Evolutionary conservation across 345 rosid genomes (phyloP).

Genomic region (Bruguiera parviflora): DNA sequence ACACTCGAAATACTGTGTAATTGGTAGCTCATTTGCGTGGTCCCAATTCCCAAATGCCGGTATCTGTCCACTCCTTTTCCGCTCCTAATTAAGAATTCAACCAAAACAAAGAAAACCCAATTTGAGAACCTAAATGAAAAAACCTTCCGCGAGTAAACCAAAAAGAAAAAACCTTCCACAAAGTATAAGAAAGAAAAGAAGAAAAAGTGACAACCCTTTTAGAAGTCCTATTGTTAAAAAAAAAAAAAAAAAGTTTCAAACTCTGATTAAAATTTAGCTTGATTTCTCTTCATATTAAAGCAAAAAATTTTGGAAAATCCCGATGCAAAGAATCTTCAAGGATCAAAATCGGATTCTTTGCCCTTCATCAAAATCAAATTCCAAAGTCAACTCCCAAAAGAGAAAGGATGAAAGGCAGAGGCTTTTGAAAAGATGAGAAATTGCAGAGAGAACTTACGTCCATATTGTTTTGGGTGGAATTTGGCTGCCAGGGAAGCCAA

Average conservation of each 20-base stretch:
- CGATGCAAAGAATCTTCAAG: neutral
- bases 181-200: no score
- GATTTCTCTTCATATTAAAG: neutral
- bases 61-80: slow-evolving; percentile 74
- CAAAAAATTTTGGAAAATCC: slow-evolving; percentile 17
- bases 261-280: no score
- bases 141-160: no score
- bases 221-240: no score
- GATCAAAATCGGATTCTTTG: neutral
- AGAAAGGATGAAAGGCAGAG: neutral
- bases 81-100: slow-evolving; percentile 16
- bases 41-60: slow-evolving; percentile 96
- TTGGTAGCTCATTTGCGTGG: slow-evolving; percentile 71
- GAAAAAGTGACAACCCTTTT: no score
- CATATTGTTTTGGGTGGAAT: slow-evolving; percentile 5
- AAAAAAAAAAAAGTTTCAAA: no score
- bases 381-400: no score
- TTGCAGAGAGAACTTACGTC: slow-evolving; percentile 18
- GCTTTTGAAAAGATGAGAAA: neutral
- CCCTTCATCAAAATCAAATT: neutral
- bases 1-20: slow-evolving; percentile 87
- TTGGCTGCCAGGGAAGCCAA: neutral
- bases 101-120: neutral
- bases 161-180: neutral
- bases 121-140: neutral